Evolutionary conservation across 352 stramenopile species (phyloP), one percentile per base, ranked within the genome.

Genomic region (Globisporangium lucens): DNA sequence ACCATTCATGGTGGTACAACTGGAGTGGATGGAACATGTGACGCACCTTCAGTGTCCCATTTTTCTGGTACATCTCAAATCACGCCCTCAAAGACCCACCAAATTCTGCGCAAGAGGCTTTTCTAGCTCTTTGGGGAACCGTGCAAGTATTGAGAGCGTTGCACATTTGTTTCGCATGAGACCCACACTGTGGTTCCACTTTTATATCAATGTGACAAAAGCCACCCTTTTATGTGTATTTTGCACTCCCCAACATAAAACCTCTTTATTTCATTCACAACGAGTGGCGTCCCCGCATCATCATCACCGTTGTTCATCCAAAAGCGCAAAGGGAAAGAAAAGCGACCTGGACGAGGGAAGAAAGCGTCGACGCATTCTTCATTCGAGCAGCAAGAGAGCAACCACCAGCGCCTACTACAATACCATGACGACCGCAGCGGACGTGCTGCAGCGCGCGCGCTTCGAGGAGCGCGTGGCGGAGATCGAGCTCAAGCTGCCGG

Each of bases 381-480:
- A 53, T 53, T 53, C 46, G 17, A 10, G 36, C 36, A 43, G 36
- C 46, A 47, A 47, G 38, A 12, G 38, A 47, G 20, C 6, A 35
- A 24, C 13, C 29, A 36, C 12, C 20, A 62, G 30, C 30, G 24
- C 24, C 24, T 24, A 63, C 29, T n/a, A 27, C 43, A 8, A 52
- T 22, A 41, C 59, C 22, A 75, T 64, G 56, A 71, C 70, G 38
- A 85, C 78, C 22, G 70, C 78, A 24, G 78, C 69, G 41, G 76
- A 90, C 22, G 83, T 91, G 63, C 80, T 91, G 57, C 72, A 77
- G 61, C 74, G 83, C 46, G 74, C 79, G 72, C 74, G 72, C 64
- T 92, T 89, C 70, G 63, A 74, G 38, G 74, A 87, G 67, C 84
- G 84, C 51, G 67, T 86, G 12, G 75, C 82, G 9, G 79, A 89